phyloP scores from a whole-genome alignment of 371 early-diverging fungal species.

The Rhizomucor miehei region DNA sequence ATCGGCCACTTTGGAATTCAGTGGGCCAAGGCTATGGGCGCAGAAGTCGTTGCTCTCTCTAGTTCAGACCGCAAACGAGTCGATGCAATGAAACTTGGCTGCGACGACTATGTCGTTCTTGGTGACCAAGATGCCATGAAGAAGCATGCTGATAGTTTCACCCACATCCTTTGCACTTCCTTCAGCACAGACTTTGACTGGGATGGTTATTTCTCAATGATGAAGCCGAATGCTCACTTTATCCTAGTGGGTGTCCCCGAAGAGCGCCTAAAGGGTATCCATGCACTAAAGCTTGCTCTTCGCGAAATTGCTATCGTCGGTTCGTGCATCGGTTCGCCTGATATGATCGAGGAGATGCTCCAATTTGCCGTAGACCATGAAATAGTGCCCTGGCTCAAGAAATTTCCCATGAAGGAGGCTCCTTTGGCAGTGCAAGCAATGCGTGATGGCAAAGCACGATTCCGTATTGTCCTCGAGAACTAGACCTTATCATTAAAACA shows the following conservation, averaged over 20 bases:
- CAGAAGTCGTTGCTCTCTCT: conserved; percentile 52
- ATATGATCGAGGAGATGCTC: conserved; percentile 60
- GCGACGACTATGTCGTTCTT: conserved; percentile 29
- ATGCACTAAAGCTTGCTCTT: conserved; percentile 31
- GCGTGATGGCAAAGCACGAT: conserved; percentile 62
- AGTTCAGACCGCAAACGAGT: conserved; percentile 31
- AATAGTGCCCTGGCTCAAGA: conserved; percentile 66
- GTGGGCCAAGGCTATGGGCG: conserved; percentile 61
- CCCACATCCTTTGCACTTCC: conserved; percentile 38
- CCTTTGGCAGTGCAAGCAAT: conserved; percentile 61
- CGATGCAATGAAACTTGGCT: conserved; percentile 32
- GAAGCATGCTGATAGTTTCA: conserved; percentile 9
- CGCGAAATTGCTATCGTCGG: conserved; percentile 55
- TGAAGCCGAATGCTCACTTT: conserved; percentile 43
- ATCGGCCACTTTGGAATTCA: conserved; percentile 26
- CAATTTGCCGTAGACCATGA: conserved; percentile 64
- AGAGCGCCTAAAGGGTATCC: conserved; percentile 28
- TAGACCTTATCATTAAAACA: too few species aligned
- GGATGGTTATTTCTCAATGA: conserved; percentile 31
- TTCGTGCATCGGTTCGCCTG: conserved; percentile 65
- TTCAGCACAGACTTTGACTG: conserved; percentile 38
- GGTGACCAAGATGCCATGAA: conserved; percentile 17
- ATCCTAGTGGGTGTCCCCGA: conserved; percentile 65
- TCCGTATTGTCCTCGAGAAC: conserved; percentile 61
- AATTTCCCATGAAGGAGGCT: conserved; percentile 55